Evolutionary conservation across 116 monocot species (phyloP).

Genomic region (Cymodocea nodosa): DNA sequence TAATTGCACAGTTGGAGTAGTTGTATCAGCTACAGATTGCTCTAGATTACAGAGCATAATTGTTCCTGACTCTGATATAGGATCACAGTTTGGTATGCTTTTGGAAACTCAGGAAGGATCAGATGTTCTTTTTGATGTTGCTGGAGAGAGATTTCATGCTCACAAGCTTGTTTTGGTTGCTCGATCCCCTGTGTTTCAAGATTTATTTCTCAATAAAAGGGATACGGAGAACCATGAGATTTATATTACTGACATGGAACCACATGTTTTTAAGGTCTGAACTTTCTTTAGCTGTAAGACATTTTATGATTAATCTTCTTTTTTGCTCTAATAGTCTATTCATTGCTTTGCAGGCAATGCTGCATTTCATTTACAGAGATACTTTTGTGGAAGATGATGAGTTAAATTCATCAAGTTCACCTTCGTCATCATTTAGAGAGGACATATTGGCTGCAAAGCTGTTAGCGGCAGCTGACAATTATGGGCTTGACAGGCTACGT

Average conservation of each 20-base stretch:
- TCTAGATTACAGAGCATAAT: constrained; percentile 49
- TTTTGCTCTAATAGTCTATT: neutral
- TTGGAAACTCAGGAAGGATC: constrained; percentile 68
- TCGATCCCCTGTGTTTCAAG: constrained; percentile 56
- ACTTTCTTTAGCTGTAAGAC: neutral
- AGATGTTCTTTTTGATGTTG: constrained; percentile 63
- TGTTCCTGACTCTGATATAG: constrained; percentile 82
- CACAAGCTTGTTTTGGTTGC: constrained; percentile 89
- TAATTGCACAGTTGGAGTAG: constrained; percentile 94
- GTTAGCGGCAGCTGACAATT: constrained; percentile 75
- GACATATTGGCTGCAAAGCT: constrained; percentile 72
- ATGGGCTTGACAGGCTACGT: constrained; percentile 65
- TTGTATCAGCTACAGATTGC: constrained; percentile 63
- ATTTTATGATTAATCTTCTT: neutral
- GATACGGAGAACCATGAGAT: constrained; percentile 22
- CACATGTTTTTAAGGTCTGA: constrained; percentile 70
- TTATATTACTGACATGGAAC: constrained; percentile 57
- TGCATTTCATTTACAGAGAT: constrained; percentile 88
- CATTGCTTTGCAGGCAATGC: constrained; percentile 46
- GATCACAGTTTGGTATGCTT: constrained; percentile 66
- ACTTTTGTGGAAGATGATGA: constrained; percentile 59
- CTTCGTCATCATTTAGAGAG: constrained; percentile 33
- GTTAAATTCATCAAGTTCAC: constrained; percentile 24
- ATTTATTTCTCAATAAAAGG: constrained; percentile 30
- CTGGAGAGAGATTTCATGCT: constrained; percentile 70